Evolutionary conservation across 164 flowering plant species (phyloP).

Genomic region (Vitis cinerea): DNA sequence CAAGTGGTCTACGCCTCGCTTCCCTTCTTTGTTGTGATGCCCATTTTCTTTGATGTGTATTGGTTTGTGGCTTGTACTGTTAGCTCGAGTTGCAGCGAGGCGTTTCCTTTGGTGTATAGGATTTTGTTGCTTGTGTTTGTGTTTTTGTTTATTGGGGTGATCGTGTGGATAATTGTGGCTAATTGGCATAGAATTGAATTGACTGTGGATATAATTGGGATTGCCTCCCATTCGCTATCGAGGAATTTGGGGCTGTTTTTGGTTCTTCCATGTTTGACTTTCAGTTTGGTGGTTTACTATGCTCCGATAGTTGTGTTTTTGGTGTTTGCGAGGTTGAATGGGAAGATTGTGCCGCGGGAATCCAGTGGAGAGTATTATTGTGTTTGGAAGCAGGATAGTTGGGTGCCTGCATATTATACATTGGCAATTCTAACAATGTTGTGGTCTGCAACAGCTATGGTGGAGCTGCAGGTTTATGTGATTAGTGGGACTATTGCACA

Average conservation of each 20-base stretch:
- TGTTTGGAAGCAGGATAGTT: constrained; percentile 86
- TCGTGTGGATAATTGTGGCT: constrained; percentile 74
- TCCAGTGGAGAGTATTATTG: constrained; percentile 52
- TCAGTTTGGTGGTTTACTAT: constrained; percentile 58
- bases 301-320: constrained; percentile 85
- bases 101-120: constrained; percentile 66
- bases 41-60: constrained; percentile 66
- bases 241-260: constrained; percentile 67
- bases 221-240: constrained; percentile 72
- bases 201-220: constrained; percentile 64
- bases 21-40: constrained; percentile 68
- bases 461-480: constrained; percentile 79
- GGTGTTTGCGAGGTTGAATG: constrained; percentile 74
- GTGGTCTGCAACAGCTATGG: constrained; percentile 73
- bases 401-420: constrained; percentile 93
- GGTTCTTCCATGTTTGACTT: constrained; percentile 60
- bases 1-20: constrained; percentile 73
- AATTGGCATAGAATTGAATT: constrained; percentile 87
- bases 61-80: constrained; percentile 95
- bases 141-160: constrained; percentile 62
- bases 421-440: constrained; percentile 84
- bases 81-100: constrained; percentile 53
- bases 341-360: constrained; percentile 61
- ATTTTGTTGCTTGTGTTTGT: constrained; percentile 68
- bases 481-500: constrained; percentile 83